phyloP scores from a whole-genome alignment of 345 rosid species.

The Moricandia moricandioides region DNA sequence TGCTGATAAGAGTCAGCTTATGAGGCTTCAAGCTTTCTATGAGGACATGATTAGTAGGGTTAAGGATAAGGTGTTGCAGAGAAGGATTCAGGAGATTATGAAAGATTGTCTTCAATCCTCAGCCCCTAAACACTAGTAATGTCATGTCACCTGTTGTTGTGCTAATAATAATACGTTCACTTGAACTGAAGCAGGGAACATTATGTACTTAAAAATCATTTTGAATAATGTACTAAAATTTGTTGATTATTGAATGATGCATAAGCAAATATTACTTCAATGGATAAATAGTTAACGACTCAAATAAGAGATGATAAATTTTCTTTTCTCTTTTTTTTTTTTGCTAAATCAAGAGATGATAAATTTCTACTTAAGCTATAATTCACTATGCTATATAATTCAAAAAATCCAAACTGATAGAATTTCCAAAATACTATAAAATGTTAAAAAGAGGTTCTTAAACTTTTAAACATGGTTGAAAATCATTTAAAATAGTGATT shows the following conservation, averaged over 20 bases:
- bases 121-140: conserved; percentile 22
- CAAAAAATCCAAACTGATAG: neutral
- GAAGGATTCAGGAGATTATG: conserved; percentile 73
- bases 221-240: neutral
- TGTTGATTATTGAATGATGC: neutral
- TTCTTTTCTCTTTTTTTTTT: no score
- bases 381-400: neutral
- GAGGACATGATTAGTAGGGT: conserved; percentile 69
- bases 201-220: neutral
- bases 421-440: neutral
- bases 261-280: neutral
- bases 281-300: neutral
- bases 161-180: neutral
- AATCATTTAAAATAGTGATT: neutral
- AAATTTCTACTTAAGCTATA: neutral
- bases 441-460: neutral
- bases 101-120: conserved; percentile 60
- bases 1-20: conserved; percentile 63
- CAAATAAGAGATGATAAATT: neutral
- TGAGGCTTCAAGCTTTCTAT: conserved; percentile 72
- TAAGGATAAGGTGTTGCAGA: conserved; percentile 80
- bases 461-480: neutral
- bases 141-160: neutral
- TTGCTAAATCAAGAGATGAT: no score
- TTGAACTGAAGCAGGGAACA: neutral